Conservation (phyloP, 306 rosid species). For the Trifolium fragiferum region DNA sequence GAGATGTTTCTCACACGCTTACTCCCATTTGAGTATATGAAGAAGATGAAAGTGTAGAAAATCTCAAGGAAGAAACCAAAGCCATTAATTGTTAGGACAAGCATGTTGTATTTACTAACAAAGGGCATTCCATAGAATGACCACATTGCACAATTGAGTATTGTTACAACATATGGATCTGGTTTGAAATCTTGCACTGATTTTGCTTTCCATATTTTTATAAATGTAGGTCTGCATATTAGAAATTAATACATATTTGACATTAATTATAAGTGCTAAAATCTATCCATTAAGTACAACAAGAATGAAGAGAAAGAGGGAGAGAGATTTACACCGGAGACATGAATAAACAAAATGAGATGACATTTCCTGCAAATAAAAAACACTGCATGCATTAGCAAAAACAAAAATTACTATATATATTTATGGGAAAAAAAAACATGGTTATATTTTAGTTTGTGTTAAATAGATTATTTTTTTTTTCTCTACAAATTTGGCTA, state of each 20-base stretch:
- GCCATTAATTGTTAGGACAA: constrained; percentile 72
- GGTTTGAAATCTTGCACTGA: constrained; percentile 78
- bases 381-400: constrained; percentile 4
- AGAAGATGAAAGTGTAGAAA: constrained; percentile 48
- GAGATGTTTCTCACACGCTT: constrained; percentile 51
- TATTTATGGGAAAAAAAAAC: neutral
- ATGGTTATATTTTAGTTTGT: neutral
- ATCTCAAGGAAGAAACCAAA: constrained; percentile 62
- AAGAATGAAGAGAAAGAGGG: neutral
- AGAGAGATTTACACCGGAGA: constrained; percentile 72
- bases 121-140: constrained; percentile 68
- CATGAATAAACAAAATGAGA: constrained; percentile 68
- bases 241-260: no score
- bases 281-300: neutral
- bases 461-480: neutral
- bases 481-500: neutral
- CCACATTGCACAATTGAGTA: constrained; percentile 79
- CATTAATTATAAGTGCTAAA: neutral
- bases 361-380: constrained; percentile 71
- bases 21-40: constrained; percentile 48
- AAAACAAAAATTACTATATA: neutral
- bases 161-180: constrained; percentile 76
- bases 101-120: constrained; percentile 58
- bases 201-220: constrained; percentile 55
- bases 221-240: constrained; percentile 76